phyloP scores from a whole-genome alignment of 2,329 filamentous ascomycete genomes.

The Talaromyces sp. region DNA sequence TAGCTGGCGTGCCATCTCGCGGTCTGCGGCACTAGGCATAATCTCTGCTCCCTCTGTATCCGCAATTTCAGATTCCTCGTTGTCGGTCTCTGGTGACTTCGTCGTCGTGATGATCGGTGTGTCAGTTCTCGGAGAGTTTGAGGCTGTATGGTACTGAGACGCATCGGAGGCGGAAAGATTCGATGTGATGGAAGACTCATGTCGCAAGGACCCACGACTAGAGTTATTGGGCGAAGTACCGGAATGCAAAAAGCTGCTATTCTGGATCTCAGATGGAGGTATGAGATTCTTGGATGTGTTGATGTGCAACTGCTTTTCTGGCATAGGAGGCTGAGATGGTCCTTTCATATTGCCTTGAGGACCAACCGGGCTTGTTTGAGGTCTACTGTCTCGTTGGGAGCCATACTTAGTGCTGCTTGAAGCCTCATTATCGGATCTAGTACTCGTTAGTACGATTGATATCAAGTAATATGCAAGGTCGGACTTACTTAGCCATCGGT shows the following conservation, averaged over 20 bases:
- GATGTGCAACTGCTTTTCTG: conserved; percentile 6
- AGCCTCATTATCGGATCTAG: conserved; percentile 34
- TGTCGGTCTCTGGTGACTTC: conserved; percentile 11
- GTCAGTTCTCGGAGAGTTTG: conserved; percentile 31
- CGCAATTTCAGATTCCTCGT: conserved; percentile 19
- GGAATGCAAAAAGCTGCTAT: conserved; percentile 8
- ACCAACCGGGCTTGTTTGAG: conserved; percentile 24
- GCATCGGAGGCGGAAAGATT: conserved; percentile 36
- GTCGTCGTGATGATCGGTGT: conserved; percentile 7
- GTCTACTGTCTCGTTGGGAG: conserved; percentile 17
- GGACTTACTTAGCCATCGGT: conserved; percentile 13
- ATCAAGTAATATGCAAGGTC: not conserved
- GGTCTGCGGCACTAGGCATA: conserved; percentile 60
- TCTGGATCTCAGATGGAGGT: conserved; percentile 7
- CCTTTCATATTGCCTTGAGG: conserved; percentile 15
- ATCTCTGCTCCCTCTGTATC: conserved; percentile 22
- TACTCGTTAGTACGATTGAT: conserved; percentile 31
- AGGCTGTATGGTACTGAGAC: conserved; percentile 45
- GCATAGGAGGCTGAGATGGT: conserved; percentile 14
- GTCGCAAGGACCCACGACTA: conserved; percentile 17
- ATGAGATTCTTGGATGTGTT: conserved; percentile 11
- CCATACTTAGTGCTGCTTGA: conserved; percentile 20
- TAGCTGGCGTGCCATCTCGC: conserved; percentile 74
- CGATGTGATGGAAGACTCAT: conserved; percentile 29
- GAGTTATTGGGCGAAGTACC: conserved; percentile 9